Base-by-base conservation (phyloP, 345 rosid genomes). In the Gossypium raimondii region DNA sequence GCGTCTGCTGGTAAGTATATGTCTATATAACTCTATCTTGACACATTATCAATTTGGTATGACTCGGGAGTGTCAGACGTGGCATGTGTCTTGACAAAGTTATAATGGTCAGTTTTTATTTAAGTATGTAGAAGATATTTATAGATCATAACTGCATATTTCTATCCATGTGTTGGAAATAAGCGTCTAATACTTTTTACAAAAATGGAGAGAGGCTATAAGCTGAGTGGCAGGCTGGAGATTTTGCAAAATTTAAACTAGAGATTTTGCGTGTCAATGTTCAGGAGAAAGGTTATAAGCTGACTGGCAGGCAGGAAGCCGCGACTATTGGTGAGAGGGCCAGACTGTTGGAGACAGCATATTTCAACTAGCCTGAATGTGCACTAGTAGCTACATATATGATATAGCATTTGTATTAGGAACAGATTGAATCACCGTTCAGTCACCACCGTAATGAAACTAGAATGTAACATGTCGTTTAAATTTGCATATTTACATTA, bases 281-380 rank as follows among this genome's bases (percentile, higher is more conserved):
- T 34, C 86, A 94, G 98, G 98, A 91, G 82, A 82, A 83, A 81
- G 86, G 89, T 53, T 90, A 89, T 66, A 55, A 38, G 22, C 81
- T 85, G 81, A 75, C 73, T 4, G 88, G 91, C 57, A 86, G 81
- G 64, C 76, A 69, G 43, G 90, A 87, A 79, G 87, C 93, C 4
- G 75, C 11, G 3, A 76, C 34, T 61, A 83, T 76, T 2, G 80
- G 86, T 11, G 88, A 90, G 61, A 92, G 76, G 80, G 97, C 93
- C 60, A 78, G 61, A 29, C 76, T 80, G 20, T 75, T 92, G 71
- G 97, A 92, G 85, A 77, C 87, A 50, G 86, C 88, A 11, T 84
- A 90, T 78, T 90, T 92, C 69, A 70, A 71, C 55, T 79, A 80
- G 65, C 70, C 44, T 43, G 24, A 18, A 25, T 25, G 69, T 72